Base-by-base conservation (phyloP, 1,284 basidiomycete genomes). In the Cystobasidium sp. region DNA sequence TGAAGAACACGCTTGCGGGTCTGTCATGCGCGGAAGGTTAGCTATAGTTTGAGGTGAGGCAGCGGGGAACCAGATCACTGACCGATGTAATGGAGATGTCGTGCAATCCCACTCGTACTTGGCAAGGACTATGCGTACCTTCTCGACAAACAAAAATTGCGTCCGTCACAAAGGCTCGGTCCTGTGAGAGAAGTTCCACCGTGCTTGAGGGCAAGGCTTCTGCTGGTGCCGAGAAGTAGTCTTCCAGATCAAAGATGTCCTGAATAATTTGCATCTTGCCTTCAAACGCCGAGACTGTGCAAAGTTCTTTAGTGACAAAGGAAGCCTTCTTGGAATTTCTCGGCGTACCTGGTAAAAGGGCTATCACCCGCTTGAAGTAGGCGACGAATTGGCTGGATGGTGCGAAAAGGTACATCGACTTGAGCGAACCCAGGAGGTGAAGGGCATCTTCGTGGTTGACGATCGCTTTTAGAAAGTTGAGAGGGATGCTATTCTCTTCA, bases 181-280 rank as follows among this genome's bases (percentile, higher is more conserved):
- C 63, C 4, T 22, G 47, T 4, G 12, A 20, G n/a, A 39, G 39
- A 20, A 73, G 44, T 39, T 6, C 52, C 1, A 73, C 8, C 9
- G 70, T 39, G 10, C 22, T 31, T 18, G 70, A 9, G 12, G 43
- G 31, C 70, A 73, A 31, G 6, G 51, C 63, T 6, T 51, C 43
- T 9, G 58, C 20, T 12, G 53, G 43, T 8, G 44, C 37, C 5
- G 62, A 63, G 37, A 73, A 73, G 39, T 59, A 44, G 31, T 73
- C 70, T 22, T 66, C 70, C 7, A 73, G 52, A 22, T 73, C 70
- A 16, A 64, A 62, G 18, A 52, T 10, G 20, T 73, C 70, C n/a
- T 59, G 22, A 18, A 66, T 12, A 4, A 73, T 39, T n/a, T 22
- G 41, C n/a, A 73, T 52, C 49, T 64, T 63, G 37, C 51, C 37